Percentiles rank a stretch among this genome's conserved stretches.
phyloP scores from a whole-genome alignment of 305 asterid genomes.

The Nicotiana rustica region DNA sequence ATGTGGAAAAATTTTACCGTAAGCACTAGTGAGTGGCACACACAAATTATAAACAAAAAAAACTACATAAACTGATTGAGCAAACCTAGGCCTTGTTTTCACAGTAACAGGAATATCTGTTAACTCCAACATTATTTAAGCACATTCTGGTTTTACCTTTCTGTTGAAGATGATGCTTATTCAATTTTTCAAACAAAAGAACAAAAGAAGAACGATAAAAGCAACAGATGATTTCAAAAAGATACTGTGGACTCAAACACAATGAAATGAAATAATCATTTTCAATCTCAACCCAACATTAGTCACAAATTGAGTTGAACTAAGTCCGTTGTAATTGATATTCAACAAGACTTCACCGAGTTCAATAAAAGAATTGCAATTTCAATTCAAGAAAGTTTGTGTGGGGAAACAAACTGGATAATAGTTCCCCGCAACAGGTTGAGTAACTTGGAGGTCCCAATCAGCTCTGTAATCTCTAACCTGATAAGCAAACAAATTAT shows the following conservation, averaged over 20 bases:
- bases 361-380: constrained; percentile 1
- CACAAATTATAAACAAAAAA: not conserved
- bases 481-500: constrained; percentile 47
- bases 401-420: constrained; percentile 71
- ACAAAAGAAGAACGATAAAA: not conserved
- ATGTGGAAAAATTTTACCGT: not conserved
- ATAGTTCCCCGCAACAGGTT: constrained; percentile 91
- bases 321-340: not conserved
- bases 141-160: not conserved
- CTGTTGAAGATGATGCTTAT: not conserved
- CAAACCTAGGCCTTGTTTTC: not conserved
- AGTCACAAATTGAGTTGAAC: not conserved
- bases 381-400: not conserved
- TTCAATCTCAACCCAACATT: not conserved
- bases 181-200: not conserved
- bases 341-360: not conserved
- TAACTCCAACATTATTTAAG: not conserved
- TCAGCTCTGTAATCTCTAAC: constrained; percentile 77
- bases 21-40: not conserved
- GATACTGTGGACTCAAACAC: not conserved
- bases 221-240: not conserved
- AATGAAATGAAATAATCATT: not conserved
- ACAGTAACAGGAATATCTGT: not conserved
- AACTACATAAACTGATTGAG: not conserved
- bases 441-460: constrained; percentile 81